Conservation (phyloP, 2,329 filamentous ascomycete species). For the Endocalyx cinctus region DNA sequence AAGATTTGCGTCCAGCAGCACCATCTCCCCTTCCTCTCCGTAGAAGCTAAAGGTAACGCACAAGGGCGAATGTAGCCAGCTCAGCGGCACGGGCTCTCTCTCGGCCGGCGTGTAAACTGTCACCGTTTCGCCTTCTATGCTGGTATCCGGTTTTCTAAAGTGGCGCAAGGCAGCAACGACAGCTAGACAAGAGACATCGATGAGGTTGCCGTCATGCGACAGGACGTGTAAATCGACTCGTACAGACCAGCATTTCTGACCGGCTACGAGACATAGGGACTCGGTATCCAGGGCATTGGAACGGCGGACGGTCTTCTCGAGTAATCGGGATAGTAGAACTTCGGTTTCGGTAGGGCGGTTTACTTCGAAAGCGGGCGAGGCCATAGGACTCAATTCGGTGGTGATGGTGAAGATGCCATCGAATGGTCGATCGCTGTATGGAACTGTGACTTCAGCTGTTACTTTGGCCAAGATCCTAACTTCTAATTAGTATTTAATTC, state of each 20-base stretch:
- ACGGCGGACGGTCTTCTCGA: conserved; percentile 91
- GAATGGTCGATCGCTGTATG: conserved; percentile 83
- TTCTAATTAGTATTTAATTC: conserved; percentile 8
- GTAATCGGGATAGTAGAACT: conserved; percentile 76
- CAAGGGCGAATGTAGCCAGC: conserved; percentile 87
- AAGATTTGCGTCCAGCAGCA: conserved; percentile 67
- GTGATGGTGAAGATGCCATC: conserved; percentile 93
- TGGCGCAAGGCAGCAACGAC: conserved; percentile 85
- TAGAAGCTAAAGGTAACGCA: conserved; percentile 89
- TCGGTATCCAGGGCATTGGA: conserved; percentile 93
- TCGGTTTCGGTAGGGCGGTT: conserved; percentile 81
- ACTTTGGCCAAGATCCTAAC: conserved; percentile 75
- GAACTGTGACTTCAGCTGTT: conserved; percentile 81
- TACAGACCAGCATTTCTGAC: conserved; percentile 85
- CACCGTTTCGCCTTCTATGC: conserved; percentile 77
- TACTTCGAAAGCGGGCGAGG: conserved; percentile 82
- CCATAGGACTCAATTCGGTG: conserved; percentile 88
- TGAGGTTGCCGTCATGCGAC: conserved; percentile 83
- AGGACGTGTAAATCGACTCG: conserved; percentile 89
- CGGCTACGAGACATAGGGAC: conserved; percentile 88
- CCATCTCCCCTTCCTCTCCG: conserved; percentile 63
- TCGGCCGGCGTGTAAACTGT: conserved; percentile 82
- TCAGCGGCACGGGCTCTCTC: conserved; percentile 83
- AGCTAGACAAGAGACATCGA: conserved; percentile 81
- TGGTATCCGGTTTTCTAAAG: conserved; percentile 85